A percentile compares a stretch with the other conserved stretches of the same genome.
Conservation (phyloP, 371 early-diverging fungal genomes). For the Mortierella sp. region DNA sequence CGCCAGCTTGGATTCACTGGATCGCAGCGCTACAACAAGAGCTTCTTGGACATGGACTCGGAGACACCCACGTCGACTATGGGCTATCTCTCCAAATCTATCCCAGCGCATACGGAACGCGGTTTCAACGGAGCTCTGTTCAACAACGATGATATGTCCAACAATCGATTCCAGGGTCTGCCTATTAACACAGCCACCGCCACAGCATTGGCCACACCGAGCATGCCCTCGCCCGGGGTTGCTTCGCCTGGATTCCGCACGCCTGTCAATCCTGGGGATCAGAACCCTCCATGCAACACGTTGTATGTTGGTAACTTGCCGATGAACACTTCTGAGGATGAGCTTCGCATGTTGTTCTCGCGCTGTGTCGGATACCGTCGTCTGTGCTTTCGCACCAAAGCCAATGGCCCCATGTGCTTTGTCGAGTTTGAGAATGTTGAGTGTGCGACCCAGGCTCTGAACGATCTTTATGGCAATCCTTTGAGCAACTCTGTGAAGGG, state of each 20-base stretch:
- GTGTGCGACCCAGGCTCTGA: slow-evolving; percentile 89
- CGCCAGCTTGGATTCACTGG: slow-evolving; percentile 25
- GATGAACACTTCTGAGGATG: slow-evolving; percentile 83
- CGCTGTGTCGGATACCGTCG: slow-evolving; percentile 86
- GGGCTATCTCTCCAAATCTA: slow-evolving; percentile 54
- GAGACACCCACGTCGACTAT: slow-evolving; percentile 35
- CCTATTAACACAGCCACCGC: slow-evolving; percentile 57
- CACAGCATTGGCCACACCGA: slow-evolving; percentile 41
- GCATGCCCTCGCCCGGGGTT: slow-evolving; percentile 49
- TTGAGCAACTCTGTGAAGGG: slow-evolving; percentile 89
- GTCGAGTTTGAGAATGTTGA: slow-evolving; percentile 91
- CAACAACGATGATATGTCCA: slow-evolving; percentile 61
- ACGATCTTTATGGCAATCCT: slow-evolving; percentile 81
- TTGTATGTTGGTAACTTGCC: slow-evolving; percentile 96
- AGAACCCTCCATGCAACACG: slow-evolving; percentile 97
- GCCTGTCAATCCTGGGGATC: slow-evolving; percentile 77
- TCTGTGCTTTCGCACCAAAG: slow-evolving; percentile 83
- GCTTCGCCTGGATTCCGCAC: slow-evolving; percentile 53
- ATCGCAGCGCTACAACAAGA: slow-evolving; percentile 47
- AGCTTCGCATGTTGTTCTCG: slow-evolving; percentile 81
- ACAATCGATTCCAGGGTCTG: slow-evolving; percentile 56
- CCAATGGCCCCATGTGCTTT: slow-evolving; percentile 93
- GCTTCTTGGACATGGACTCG: slow-evolving; percentile 34
- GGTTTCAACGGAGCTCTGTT: slow-evolving; percentile 69
- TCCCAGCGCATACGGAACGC: slow-evolving; percentile 56